Conservation (phyloP, 1,284 basidiomycete species). For the Puccinia novopanici region DNA sequence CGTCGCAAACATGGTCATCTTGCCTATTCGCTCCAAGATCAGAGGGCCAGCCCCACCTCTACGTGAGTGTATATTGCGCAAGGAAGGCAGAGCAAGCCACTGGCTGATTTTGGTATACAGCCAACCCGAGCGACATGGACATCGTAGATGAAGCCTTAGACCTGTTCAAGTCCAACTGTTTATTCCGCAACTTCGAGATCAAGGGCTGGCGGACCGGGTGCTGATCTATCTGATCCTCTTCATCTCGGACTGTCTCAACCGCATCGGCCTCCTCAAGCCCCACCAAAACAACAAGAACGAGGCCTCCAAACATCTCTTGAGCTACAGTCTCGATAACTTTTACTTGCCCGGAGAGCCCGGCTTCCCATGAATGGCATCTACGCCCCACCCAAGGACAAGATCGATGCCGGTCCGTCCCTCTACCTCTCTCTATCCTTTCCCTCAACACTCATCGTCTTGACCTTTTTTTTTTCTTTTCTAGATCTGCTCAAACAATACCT, state of each 20-base stretch:
- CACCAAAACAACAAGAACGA: slow-evolving; percentile 36
- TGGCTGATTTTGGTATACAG: slow-evolving; percentile 56
- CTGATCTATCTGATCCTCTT: slow-evolving; percentile 98
- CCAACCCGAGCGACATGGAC: slow-evolving; percentile 76
- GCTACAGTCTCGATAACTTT: slow-evolving; percentile 78
- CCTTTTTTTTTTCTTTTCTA: slow-evolving; percentile 56
- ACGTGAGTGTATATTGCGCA: slow-evolving; percentile 63
- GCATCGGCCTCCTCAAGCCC: slow-evolving; percentile 66
- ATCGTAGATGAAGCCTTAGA: slow-evolving; percentile 95
- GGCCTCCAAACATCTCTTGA: slow-evolving; percentile 53
- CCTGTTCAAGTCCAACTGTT: slow-evolving; percentile 96
- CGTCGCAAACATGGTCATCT: slow-evolving; percentile 84
- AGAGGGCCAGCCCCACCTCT: slow-evolving; percentile 81
- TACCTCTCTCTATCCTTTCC: slow-evolving; percentile 46
- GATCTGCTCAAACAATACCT: slow-evolving; percentile 88
- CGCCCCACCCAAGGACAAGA: slow-evolving; percentile 72
- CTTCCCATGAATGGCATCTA: slow-evolving; percentile 92
- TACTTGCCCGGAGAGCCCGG: slow-evolving; percentile 92
- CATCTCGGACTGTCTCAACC: slow-evolving; percentile 93
- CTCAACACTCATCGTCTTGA: background rate
- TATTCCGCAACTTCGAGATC: slow-evolving; percentile 99
- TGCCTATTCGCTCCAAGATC: slow-evolving; percentile 87
- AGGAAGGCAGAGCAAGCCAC: background rate
- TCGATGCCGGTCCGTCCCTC: slow-evolving; percentile 74
- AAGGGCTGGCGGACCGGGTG: slow-evolving; percentile 88